A percentile compares a stretch with the other conserved stretches of the same genome.
phyloP scores from a whole-genome alignment of 805 yeast species.

The Lachancea sp. region DNA sequence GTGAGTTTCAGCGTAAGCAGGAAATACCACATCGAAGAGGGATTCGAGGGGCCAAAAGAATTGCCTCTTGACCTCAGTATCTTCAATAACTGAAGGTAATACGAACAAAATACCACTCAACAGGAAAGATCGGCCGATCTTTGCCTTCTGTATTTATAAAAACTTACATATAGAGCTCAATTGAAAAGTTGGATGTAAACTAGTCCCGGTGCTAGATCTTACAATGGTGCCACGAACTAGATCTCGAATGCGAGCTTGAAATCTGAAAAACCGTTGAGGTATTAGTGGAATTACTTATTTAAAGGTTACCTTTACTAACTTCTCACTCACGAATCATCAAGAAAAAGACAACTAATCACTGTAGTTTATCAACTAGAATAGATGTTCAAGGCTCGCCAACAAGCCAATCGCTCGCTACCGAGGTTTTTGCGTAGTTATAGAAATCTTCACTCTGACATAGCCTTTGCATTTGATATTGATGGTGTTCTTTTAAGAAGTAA shows the following conservation, averaged over 20 bases:
- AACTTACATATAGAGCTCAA: no score
- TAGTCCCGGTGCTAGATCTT: no score
- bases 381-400: constrained; percentile 1
- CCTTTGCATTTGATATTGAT: constrained; percentile 51
- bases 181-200: no score
- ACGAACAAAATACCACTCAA: not conserved
- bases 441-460: constrained; percentile 14
- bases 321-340: no score
- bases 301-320: no score
- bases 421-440: not conserved
- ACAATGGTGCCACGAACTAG: no score
- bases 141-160: no score
- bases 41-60: constrained; percentile 18
- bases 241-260: no score
- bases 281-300: no score
- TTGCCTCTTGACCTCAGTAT: not conserved
- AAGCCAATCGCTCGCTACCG: not conserved
- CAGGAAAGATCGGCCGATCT: no score
- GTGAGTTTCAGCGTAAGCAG: constrained; percentile 19
- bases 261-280: no score
- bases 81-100: not conserved
- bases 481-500: constrained; percentile 80
- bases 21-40: constrained; percentile 33
- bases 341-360: no score
- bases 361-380: not conserved